A percentile compares a stretch with the other conserved stretches of the same genome.
These are phyloP conservation scores for Fusarium camptoceras DNA, from an alignment of 2,329 filamentous ascomycete species.

Conservation along the genomic window DNA sequence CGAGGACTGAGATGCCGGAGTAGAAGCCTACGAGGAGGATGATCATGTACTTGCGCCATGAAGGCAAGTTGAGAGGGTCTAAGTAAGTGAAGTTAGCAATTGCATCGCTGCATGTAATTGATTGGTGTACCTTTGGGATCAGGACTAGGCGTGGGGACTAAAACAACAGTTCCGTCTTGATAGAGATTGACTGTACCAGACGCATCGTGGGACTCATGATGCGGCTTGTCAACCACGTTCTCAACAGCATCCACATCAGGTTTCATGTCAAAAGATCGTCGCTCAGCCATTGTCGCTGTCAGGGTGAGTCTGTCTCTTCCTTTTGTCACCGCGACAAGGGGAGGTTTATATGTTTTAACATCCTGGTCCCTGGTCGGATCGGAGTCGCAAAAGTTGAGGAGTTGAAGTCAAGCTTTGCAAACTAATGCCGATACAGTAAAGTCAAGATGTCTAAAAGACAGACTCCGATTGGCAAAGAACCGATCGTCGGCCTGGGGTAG, in stretches of 20 bases:
- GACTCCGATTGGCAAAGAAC: conserved; percentile 6
- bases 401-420: neutral
- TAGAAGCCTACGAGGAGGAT: conserved; percentile 20
- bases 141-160: conserved; percentile 7
- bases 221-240: neutral
- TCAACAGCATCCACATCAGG: conserved; percentile 10
- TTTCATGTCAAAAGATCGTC: conserved; percentile 3
- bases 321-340: neutral
- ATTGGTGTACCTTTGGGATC: neutral
- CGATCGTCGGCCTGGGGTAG: neutral
- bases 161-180: conserved; percentile 11
- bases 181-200: conserved; percentile 17
- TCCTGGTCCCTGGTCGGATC: neutral
- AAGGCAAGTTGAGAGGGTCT: conserved; percentile 11
- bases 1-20: conserved; percentile 16
- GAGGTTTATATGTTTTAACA: neutral
- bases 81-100: fast-evolving
- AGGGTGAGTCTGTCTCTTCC: neutral
- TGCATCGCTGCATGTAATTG: fast-evolving
- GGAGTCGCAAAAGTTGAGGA: neutral
- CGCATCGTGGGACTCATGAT: neutral
- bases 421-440: neutral
- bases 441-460: neutral
- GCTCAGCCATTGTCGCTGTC: conserved; percentile 10
- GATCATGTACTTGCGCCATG: conserved; percentile 16